A percentile compares a stretch with the other conserved stretches of the same genome.
phyloP scores from a whole-genome alignment of 345 rosid species.

The Theobroma cacao region DNA sequence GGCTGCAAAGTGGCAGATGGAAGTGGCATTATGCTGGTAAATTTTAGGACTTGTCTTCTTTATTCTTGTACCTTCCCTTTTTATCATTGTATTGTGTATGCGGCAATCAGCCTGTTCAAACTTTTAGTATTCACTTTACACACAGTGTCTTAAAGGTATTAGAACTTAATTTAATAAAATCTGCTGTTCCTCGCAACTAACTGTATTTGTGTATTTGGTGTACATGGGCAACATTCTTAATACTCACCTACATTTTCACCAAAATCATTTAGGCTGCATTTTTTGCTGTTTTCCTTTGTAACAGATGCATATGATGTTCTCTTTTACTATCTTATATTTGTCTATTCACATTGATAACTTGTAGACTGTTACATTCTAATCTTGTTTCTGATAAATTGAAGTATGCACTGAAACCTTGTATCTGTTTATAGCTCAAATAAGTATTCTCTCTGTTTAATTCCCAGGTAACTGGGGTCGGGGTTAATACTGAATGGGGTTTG shows the following conservation, averaged over 20 bases:
- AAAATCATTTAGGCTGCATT: not conserved
- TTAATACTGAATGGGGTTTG: constrained; percentile 97
- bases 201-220: not conserved
- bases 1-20: constrained; percentile 99
- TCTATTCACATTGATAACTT: not conserved
- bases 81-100: not conserved
- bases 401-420: not conserved
- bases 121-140: not conserved
- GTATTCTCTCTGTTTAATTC: not conserved
- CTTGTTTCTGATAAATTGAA: not conserved
- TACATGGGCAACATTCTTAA: not conserved
- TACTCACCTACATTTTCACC: not conserved
- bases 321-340: not conserved
- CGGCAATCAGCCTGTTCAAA: not conserved
- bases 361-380: not conserved
- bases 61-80: not conserved
- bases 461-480: constrained; percentile 92
- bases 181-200: not conserved
- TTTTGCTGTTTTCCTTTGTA: not conserved
- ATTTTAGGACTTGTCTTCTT: not conserved
- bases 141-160: not conserved
- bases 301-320: not conserved
- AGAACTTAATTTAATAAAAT: not conserved
- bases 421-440: not conserved
- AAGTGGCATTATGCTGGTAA: constrained; percentile 88